Percentiles rank a stretch among this genome's conserved stretches.
Conservation (phyloP, 2,329 filamentous ascomycete genomes). For the Daldinia eschscholtzii region DNA sequence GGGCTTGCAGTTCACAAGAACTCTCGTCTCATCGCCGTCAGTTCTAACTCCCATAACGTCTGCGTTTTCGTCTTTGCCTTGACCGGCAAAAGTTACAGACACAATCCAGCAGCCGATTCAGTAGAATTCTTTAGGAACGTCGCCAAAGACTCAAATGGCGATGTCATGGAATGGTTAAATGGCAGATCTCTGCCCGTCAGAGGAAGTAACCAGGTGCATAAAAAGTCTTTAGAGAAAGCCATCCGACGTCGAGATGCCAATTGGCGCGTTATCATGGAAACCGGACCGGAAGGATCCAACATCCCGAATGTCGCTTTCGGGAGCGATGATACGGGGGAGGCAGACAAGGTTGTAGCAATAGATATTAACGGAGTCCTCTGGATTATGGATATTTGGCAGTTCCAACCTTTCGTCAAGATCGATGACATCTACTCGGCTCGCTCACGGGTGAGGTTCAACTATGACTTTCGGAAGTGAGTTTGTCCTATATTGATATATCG, state of each 20-base stretch:
- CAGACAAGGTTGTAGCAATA: slow-evolving; percentile 63
- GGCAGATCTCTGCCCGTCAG: not conserved
- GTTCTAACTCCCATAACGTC: slow-evolving; percentile 72
- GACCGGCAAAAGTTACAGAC: slow-evolving; percentile 31
- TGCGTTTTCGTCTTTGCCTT: slow-evolving; percentile 54
- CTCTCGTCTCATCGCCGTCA: slow-evolving; percentile 88
- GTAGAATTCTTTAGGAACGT: slow-evolving; percentile 41
- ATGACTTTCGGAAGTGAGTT: slow-evolving; percentile 33
- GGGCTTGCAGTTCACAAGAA: slow-evolving; percentile 84
- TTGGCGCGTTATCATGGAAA: slow-evolving; percentile 64
- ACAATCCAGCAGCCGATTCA: slow-evolving; percentile 18
- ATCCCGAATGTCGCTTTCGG: slow-evolving; percentile 67
- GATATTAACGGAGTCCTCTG: slow-evolving; percentile 64
- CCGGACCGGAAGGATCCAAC: slow-evolving; percentile 59
- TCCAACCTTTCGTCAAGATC: slow-evolving; percentile 34
- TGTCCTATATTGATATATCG: not conserved
- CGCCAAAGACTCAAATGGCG: slow-evolving; percentile 44
- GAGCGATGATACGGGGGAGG: slow-evolving; percentile 60
- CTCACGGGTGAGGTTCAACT: slow-evolving; percentile 1
- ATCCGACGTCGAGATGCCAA: slow-evolving; percentile 59
- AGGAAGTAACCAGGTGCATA: not conserved
- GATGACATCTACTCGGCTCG: slow-evolving; percentile 37
- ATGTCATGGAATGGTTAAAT: slow-evolving; percentile 12
- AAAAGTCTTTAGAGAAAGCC: slow-evolving; percentile 48
- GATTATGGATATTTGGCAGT: slow-evolving; percentile 66